Base-by-base conservation (phyloP, 2,329 filamentous ascomycete species). In the Tolypocladium ovalisporum region DNA sequence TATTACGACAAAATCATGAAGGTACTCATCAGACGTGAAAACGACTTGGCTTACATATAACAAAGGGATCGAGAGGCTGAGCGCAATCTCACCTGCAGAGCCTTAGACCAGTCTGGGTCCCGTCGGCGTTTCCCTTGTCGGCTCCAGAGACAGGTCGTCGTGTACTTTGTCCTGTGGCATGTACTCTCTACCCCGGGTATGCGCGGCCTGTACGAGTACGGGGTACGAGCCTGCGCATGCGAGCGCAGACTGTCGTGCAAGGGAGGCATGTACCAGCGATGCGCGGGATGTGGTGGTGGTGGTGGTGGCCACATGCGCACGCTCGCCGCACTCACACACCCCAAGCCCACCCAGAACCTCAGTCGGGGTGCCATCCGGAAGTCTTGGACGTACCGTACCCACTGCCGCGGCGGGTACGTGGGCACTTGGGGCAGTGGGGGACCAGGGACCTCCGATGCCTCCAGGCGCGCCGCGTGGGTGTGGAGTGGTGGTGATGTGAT, bases 281-380 rank as follows among this genome's bases (percentile, higher is more conserved):
- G 52, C 52, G 52, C 36, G 52, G 52, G 52, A 40, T 22, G 52
- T 54, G 36, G 52, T 54, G 52, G 52, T n/a, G 37, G 52, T 54
- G 36, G 52, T 54, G 52, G 52, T n/a, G 37, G 35, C 35, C 52
- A 32, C 52, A 54, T 19, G 52, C 44, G 44, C 44, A n/a, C 40
- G 12, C n/a, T 42, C 19, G 9, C 12, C 35, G 12, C 40, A 27
- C 47, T 9, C 47, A 22, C 44, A 32, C 29, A 34, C 47, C 1
- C 29, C 29, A 32, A 32, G 17, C 47, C 27, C 47, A 34, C 47
- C 47, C 29, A 34, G n/a, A 51, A 51, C 47, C 29, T 51, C 47
- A 51, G 47, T 34, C 47, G 47, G n/a, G 47, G 29, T 34, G 27
- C 47, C 47, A 51, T 51, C 47, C 29, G 47, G 47, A 51, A 51